Evolutionary conservation across 768 basidiomycete genomes (phyloP).

Genomic region (Multifurca ochricompacta): DNA sequence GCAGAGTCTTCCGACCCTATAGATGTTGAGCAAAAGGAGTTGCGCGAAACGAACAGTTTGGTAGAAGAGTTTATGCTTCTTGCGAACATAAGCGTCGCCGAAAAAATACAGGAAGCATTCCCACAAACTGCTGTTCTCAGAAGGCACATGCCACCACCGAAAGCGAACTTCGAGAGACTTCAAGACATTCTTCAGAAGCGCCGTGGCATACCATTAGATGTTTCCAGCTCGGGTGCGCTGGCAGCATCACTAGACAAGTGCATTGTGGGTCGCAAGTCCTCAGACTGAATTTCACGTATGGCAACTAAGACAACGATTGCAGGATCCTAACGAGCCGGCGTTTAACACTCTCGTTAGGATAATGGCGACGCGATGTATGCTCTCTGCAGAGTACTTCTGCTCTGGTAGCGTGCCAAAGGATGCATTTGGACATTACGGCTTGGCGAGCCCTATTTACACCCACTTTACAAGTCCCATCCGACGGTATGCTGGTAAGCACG

Average conservation of each 20-base stretch:
- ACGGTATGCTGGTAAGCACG: slow-evolving; percentile 74
- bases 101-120: slow-evolving; percentile 88
- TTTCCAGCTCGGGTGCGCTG: slow-evolving; percentile 83
- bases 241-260: slow-evolving; percentile 86
- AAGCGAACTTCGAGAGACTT: slow-evolving; percentile 89
- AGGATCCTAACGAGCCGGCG: slow-evolving; percentile 79
- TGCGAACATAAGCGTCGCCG: slow-evolving; percentile 91
- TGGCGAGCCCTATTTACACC: slow-evolving; percentile 96
- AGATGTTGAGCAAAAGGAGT: slow-evolving; percentile 92
- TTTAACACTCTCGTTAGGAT: slow-evolving; percentile 98
- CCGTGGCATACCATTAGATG: slow-evolving; percentile 75
- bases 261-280: slow-evolving; percentile 51
- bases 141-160: slow-evolving; percentile 87
- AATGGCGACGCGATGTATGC: slow-evolving; percentile 98
- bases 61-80: slow-evolving; percentile 99
- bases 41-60: slow-evolving; percentile 88
- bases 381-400: slow-evolving; percentile 96
- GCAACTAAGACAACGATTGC: neutral
- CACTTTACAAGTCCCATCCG: slow-evolving; percentile 98
- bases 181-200: slow-evolving; percentile 88
- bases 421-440: slow-evolving; percentile 93
- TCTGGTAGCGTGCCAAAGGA: slow-evolving; percentile 89
- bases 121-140: slow-evolving; percentile 92
- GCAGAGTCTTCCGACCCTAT: slow-evolving; percentile 92
- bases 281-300: slow-evolving; percentile 7